phyloP scores from a whole-genome alignment of 2,329 filamentous ascomycete species.

The Colletotrichum falcatum region DNA sequence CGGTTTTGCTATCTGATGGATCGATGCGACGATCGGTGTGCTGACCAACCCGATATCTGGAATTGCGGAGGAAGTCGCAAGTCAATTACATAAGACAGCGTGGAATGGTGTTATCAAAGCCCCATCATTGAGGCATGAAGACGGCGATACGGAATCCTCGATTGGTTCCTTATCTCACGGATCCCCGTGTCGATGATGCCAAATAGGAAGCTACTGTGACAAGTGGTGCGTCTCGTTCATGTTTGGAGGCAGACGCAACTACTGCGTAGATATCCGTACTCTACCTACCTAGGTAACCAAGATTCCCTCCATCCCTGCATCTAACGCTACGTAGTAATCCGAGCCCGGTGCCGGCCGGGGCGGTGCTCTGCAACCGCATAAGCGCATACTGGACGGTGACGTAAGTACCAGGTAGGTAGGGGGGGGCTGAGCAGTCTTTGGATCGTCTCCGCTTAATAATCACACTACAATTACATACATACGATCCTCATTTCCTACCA shows the following conservation, averaged over 20 bases:
- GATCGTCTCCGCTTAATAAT: background rate
- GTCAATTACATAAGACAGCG: constrained; percentile 18
- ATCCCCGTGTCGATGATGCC: background rate
- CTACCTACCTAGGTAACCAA: too few relatives aligned
- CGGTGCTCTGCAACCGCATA: background rate
- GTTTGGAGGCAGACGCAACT: background rate
- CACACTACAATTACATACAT: background rate
- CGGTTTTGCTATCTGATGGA: background rate
- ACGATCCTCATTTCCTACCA: background rate
- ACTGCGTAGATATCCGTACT: background rate
- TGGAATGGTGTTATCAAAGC: background rate
- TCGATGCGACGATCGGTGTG: constrained; percentile 5
- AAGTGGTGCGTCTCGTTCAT: background rate
- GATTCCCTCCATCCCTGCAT: constrained; percentile 4
- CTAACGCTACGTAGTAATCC: background rate
- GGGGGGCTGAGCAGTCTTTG: too few relatives aligned
- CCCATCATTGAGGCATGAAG: constrained; percentile 8
- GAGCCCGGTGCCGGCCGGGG: constrained; percentile 1
- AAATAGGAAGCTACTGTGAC: background rate
- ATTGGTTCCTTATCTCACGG: constrained; percentile 10
- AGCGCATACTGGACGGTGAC: background rate
- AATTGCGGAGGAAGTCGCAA: background rate
- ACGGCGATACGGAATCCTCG: constrained; percentile 9
- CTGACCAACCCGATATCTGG: background rate
- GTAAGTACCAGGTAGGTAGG: background rate